Base-by-base conservation (phyloP, 352 stramenopile genomes). In the Phytopythium oedochilum region DNA sequence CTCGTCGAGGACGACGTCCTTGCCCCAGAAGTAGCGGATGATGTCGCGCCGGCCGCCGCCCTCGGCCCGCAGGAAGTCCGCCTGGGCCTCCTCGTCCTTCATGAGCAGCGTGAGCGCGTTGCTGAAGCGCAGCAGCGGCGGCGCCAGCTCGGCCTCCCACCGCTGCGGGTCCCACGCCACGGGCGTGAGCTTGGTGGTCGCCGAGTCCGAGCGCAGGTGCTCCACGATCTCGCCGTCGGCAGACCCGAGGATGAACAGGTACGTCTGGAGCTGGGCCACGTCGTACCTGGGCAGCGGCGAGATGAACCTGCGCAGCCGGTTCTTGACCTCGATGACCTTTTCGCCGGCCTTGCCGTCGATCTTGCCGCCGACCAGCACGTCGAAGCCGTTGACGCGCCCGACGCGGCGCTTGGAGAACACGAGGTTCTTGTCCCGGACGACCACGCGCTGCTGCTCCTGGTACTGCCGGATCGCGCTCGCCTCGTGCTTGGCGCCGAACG, bases 241-340 rank as follows among this genome's bases (percentile, higher is more conserved):
- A 8, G 68, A 62, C 0, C 64, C 74, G 18, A 94, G 66, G 42
- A 94, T 89, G 59, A 82, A 94, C 35, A 94, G 49, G 59, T 94
- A 94, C 26, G 85, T 94, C 69, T 93, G 83, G 52, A 94, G 60
- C 58, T 94, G 85, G 1, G 79, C 78, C 10, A 94, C 40, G 60
- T 94, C 85, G 61, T 94, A 94, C 59, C 70, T 75, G 7, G 85
- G 85, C 53, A 94, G 59, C 12, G 85, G 85, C 26, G 62, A 71
- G 25, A 90, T 73, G 63, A 94, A 94, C 14, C 57, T 51, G 34
- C 68, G 75, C 54, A 94, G 51, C 44, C 85, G 70, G 64, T 94
- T 94, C 66, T 94, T 94, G 35, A 94, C 83, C 51, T 94, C 85
- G 44, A 94, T 75, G 18, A 94, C 83, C 36, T 83, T 90, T 47